Base-by-base conservation (phyloP, 306 rosid species). In the Quercus glauca region DNA sequence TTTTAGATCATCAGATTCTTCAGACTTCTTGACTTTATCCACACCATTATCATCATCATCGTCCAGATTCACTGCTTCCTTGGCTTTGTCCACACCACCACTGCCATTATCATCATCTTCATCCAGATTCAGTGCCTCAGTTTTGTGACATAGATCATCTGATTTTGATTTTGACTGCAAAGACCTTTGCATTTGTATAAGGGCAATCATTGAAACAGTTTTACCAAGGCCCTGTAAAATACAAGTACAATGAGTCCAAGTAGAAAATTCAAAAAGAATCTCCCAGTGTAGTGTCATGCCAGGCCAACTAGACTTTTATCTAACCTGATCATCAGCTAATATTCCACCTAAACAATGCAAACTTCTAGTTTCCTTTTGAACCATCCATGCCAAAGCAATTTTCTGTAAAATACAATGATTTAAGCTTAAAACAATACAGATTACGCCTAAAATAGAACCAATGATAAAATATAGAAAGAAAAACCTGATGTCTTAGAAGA, bases 301-400 rank as follows among this genome's bases (percentile, higher is more conserved):
- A 75, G 20, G 35, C 65, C 75, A 26, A 77, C 4, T 41, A 58
- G 70, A 81, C 20, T 72, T 45, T 37, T 15, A 29, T 78, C 71
- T 82, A 60, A 93, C 99, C 97, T 95, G 99, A 76, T 95, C 99
- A 89, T 95, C 99, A 75, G 98, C 99, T 86, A 95, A 86, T 79
- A 95, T 93, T 76, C 99, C 99, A 77, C 99, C 99, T 85, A 90
- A 80, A 86, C 99, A 95, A 88, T 93, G 98, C 87, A 91, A 84
- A 89, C 94, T 95, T 86, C 88, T 90, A 71, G 81, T 95, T 88
- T 95, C 99, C 89, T 92, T 95, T 87, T 90, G 97, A 79, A 93
- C 87, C 98, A 93, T 93, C 98, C 99, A 95, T 79, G 92, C 90
- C 87, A 95, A 86, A 71, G 99, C 99, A 79, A 93, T 93, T 90